Evolutionary conservation across 495 filamentous ascomycete species (phyloP).

Genomic region (Aspergillus baeticus): DNA sequence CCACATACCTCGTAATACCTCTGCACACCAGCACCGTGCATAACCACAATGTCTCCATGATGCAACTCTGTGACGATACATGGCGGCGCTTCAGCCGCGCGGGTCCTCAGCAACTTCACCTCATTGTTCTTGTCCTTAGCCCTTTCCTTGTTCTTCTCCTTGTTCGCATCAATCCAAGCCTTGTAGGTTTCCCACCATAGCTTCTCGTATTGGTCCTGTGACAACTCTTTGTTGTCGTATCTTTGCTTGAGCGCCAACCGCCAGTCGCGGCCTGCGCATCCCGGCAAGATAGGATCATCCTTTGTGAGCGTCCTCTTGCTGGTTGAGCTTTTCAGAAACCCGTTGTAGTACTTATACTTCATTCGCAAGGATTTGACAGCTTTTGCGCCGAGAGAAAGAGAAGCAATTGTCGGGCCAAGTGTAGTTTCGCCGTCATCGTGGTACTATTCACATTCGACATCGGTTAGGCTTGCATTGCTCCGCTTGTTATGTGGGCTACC

Average conservation of each 20-base stretch:
- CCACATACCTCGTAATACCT: constrained; percentile 66
- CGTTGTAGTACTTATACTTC: constrained; percentile 56
- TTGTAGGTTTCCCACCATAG: constrained; percentile 9
- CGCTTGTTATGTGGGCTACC: constrained; percentile 21
- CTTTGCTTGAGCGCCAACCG: constrained; percentile 37
- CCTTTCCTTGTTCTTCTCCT: background rate
- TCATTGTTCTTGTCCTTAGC: too few species aligned
- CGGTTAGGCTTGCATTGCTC: too few species aligned
- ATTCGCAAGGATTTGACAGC: constrained; percentile 69
- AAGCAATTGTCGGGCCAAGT: constrained; percentile 73
- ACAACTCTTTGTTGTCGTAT: constrained; percentile 22
- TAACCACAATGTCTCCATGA: constrained; percentile 82
- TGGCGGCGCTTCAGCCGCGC: constrained; percentile 15
- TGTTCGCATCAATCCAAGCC: background rate
- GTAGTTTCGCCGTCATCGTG: constrained; percentile 83
- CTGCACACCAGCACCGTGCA: constrained; percentile 75
- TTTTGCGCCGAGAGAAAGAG: constrained; percentile 68
- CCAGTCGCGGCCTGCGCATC: constrained; percentile 36
- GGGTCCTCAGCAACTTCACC: too few species aligned
- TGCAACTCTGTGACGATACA: constrained; percentile 47
- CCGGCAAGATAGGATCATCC: constrained; percentile 31
- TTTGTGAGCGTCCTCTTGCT: constrained; percentile 11
- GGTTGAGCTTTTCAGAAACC: constrained; percentile 24
- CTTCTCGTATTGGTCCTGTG: constrained; percentile 19
- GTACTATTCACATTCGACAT: constrained; percentile 46